Base-by-base conservation (phyloP, 1,284 basidiomycete species). In the Leccinum pachyderme region DNA sequence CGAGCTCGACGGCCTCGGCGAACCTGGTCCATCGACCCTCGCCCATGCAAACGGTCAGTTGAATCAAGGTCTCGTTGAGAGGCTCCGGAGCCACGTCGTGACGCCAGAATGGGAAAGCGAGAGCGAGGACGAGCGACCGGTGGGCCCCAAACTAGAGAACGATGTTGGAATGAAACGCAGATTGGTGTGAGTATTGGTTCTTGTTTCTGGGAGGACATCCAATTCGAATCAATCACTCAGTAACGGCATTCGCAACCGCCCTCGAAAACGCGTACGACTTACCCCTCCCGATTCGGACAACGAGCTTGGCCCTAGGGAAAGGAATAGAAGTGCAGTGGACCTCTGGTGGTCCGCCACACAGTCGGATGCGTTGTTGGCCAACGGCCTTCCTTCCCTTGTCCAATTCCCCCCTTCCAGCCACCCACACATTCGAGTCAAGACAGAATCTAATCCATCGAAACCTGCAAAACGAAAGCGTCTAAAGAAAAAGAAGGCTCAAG, bases 341-440 rank as follows among this genome's bases (percentile, higher is more conserved):
- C 71, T 88, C 6, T 91, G 89, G 89, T 91, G 89, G 89, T 75
- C 80, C 33, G 86, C 82, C 6, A 77, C 83, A 52, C 81, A 83
- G 61, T 82, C 81, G 1, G 81, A 87, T 58, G 64, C 73, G 5
- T 74, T 91, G 32, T 70, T 89, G 31, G 79, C 76, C 18, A 88
- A 86, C 57, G 86, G 85, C 2, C 73, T 91, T 24, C 87, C 89
- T 11, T 68, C 70, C 6, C 78, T 86, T 37, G 77, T 75, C 4
- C 78, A 62, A 62, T 78, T 27, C 77, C 77, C 15, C 77, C 73
- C 59, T 41, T 51, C 39, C 32, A 55, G 31, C 49, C 57, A 46
- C 47, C 54, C 53, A 56, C 46, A 51, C 46, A 29, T 31, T 41
- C 56, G 43, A n/a, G 53, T 47, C 47, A 62, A 64, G 51, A 35